Base-by-base conservation (phyloP, 805 yeast species). In the Jamesozyma lodderae region DNA sequence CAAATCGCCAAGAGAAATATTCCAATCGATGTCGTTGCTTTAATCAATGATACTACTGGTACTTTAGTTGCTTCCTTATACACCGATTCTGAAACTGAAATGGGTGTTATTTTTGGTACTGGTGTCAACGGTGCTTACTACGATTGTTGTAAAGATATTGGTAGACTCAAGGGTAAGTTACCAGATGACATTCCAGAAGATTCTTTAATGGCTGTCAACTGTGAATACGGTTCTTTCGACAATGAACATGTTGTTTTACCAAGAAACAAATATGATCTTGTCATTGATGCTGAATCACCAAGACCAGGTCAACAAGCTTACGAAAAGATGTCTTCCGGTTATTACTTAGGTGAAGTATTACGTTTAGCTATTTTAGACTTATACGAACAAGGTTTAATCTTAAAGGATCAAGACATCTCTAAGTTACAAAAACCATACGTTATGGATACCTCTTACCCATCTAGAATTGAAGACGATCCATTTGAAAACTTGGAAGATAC, bases 171-270 rank as follows among this genome's bases (percentile, higher is more conserved):
- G 51, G 94, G 90, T 42, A 67, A 64, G 51, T 61, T 81, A 38
- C 72, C 77, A 21, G 66, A 62, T 31, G 95, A 85, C 57, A 73
- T 86, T 49, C 57, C 73, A 26, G 62, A 57, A 6, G 74, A 74
- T 35, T 71, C 81, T 31, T 77, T 80, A 46, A 88, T 90, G 94
- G 96, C 96, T 39, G 88, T 90, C 62, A 90, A 90, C 72, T 87
- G 96, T 71, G 97, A 90, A 69, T 90, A 90, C 68, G 97, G 97
- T 56, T 90, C 96, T 6, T 90, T 90, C 60, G 97, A 90, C 63
- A 88, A 86, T 59, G 95, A 86, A 64, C 94, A 81, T 56, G 41
- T 51, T 8, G 74, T 79, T 22, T 72, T 90, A 51, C 97, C 97
- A 58, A 77, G 95, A 67, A 88, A 94, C 49, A 80, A 79, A 61